Percentiles rank a stretch among this genome's conserved stretches.
Conservation (phyloP, 345 rosid species). For the Erodium maritimum region DNA sequence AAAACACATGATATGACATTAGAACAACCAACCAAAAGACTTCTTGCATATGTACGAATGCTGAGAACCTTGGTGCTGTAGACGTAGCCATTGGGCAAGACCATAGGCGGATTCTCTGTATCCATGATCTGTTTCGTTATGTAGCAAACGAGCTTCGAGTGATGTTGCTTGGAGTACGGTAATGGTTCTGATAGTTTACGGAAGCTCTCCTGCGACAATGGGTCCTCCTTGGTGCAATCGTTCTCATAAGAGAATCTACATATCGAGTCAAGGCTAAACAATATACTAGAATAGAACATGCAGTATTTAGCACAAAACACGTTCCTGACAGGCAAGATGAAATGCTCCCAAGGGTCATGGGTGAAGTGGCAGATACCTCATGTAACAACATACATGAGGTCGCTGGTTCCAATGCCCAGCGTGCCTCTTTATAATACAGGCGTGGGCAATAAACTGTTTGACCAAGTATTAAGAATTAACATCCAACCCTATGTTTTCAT, state of each 20-base stretch:
- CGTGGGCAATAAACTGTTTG: too few relatives aligned
- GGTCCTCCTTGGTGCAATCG: slow-evolving; percentile 93
- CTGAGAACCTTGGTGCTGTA: slow-evolving; percentile 81
- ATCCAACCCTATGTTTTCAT: too few relatives aligned
- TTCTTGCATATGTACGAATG: neutral
- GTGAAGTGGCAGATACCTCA: too few relatives aligned
- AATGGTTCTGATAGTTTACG: slow-evolving; percentile 69
- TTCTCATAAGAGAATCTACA: slow-evolving; percentile 66
- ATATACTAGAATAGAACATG: neutral
- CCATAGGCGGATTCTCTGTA: slow-evolving; percentile 97
- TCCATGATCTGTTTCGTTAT: slow-evolving; percentile 93
- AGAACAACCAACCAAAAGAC: neutral
- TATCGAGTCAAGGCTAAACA: slow-evolving; percentile 10
- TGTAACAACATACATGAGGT: too few relatives aligned
- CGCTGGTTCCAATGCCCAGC: too few relatives aligned
- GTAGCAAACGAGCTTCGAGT: slow-evolving; percentile 93
- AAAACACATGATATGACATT: neutral
- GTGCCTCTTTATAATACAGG: too few relatives aligned
- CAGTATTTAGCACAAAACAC: neutral
- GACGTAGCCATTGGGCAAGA: slow-evolving; percentile 89
- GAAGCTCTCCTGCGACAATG: slow-evolving; percentile 87
- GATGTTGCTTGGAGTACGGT: slow-evolving; percentile 91
- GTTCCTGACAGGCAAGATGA: neutral
- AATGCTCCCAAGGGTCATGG: neutral
- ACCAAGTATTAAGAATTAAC: too few relatives aligned